Base-by-base conservation (phyloP, 148 eudicot genomes). In the Amaranthus cruentus region DNA sequence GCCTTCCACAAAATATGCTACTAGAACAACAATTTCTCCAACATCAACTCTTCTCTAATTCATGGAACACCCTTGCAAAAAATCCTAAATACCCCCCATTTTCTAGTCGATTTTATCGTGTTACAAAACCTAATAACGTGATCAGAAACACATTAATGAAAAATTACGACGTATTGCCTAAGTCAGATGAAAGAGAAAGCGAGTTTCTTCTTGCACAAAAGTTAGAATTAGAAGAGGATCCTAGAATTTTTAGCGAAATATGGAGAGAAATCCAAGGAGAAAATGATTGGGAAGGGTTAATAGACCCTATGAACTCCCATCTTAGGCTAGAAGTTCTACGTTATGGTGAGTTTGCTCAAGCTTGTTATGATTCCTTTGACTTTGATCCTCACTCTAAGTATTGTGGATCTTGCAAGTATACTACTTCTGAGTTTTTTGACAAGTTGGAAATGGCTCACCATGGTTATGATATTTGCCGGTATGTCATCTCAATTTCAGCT, bases 261-360 rank as follows among this genome's bases (percentile, higher is more conserved):
- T 93, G 98, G 96, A 83, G 71, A 60, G 89, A 90, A 66, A 74
- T 90, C 75, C 92, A 88, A 59, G 98, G 98, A 10, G 14, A 74
- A 15, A 68, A 73, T 7, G 81, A 93, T 68, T 93, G 98, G 98
- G 79, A 87, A 46, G 87, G 84, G 62, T 70, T 93, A 3, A 43
- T 93, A 0, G 93, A 90, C 68, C 96, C 98, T 59, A 85, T 93
- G 90, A 81, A 90, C 78, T 65, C 88, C 47, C 82, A 86, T 68
- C 87, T 93, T 0, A 79, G 98, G 28, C 49, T 50, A 47, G 98
- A 93, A 70, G 78, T 93, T 15, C 78, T 93, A 46, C 85, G 90
- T 3, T 88, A 90, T 59, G 98, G 98, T 48, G 98, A 93, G 75
- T 87, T 93, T 76, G 86, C 96, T 44, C 98, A 93, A 65, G 86